Base-by-base conservation (phyloP, 2,329 filamentous ascomycete genomes). In the Albifimbria verrucaria region DNA sequence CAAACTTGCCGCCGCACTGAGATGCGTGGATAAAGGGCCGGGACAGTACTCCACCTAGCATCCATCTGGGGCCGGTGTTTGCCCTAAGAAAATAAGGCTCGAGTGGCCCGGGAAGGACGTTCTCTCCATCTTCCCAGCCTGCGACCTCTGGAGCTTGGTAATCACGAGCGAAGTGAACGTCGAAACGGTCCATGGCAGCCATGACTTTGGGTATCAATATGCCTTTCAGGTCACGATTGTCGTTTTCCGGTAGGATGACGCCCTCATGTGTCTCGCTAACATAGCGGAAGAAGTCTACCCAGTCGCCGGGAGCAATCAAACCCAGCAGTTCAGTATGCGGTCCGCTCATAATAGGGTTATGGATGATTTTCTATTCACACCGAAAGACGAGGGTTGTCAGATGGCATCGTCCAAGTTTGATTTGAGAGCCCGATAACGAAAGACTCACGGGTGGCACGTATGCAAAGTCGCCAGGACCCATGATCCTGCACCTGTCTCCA, bases 261-360 rank as follows among this genome's bases (percentile, higher is more conserved):
- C 80, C 79, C 3, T 67, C 56, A 52, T 77, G 83, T 0, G 76
- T 69, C 62, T 84, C 80, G 24, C 74, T 74, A 7, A 84, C 74
- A 60, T 81, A 78, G 48, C 81, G 74, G 68, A 84, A 85, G 68
- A 85, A 84, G 58, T 84, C 80, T 24, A 82, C 70, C 81, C 81
- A 84, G 60, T 81, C 80, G 5, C 79, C 81, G 0, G 81, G 81
- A 0, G 78, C 77, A 24, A 84, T 77, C 3, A 85, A 64, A 15
- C 80, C 79, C 2, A 79, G 66, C 20, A 75, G 74, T 56, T 84
- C 81, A 2, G 79, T 79, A 55, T 83, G 77, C 0, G 77, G 72
- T 1, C 79, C 79, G 1, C 80, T 67, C 23, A 81, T 68, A 52
- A 82, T 76, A 4, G 80, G 80, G 57, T 82, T 81, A 60, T 85